Conservation (phyloP, 768 basidiomycete species). For the Auriscalpium orientale region DNA sequence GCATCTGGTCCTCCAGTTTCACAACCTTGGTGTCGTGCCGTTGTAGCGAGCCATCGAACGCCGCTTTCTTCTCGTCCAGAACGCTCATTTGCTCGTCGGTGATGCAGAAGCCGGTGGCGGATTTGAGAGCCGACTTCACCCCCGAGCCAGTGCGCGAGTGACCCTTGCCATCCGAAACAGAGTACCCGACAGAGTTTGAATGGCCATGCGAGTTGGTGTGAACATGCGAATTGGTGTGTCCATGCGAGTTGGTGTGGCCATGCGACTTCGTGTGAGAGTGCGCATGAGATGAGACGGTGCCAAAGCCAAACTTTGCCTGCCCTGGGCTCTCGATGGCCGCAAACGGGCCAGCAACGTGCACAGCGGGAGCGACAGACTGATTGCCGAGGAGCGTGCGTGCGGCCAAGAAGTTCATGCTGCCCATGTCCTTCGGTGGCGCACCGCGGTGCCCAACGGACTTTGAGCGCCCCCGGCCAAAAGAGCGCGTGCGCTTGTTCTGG, state of each 20-base stretch:
- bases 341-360: slow-evolving; percentile 19
- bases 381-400: slow-evolving; percentile 60
- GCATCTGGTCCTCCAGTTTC: not conserved
- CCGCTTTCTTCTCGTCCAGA: not conserved
- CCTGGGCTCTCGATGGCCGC: slow-evolving; percentile 12
- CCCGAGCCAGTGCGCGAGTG: slow-evolving; percentile 36
- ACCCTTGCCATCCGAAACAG: slow-evolving; percentile 8
- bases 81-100: slow-evolving; percentile 16
- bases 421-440: slow-evolving; percentile 22
- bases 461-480: slow-evolving; percentile 53
- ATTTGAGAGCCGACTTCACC: slow-evolving; percentile 29
- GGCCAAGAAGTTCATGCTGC: slow-evolving; percentile 50
- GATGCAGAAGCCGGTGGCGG: slow-evolving; percentile 21
- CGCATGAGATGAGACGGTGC: slow-evolving; percentile 21
- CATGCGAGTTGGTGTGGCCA: not conserved
- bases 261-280: slow-evolving; percentile 6
- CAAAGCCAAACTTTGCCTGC: slow-evolving; percentile 16
- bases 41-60: slow-evolving; percentile 14
- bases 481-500: slow-evolving; percentile 56
- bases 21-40: slow-evolving; percentile 20
- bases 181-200: not conserved
- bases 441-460: slow-evolving; percentile 40
- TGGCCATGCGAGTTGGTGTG: not conserved
- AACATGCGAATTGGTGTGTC: slow-evolving; percentile 14
- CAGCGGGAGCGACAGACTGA: slow-evolving; percentile 46